Conservation (phyloP, 345 rosid genomes). For the Gossypium arboreum region DNA sequence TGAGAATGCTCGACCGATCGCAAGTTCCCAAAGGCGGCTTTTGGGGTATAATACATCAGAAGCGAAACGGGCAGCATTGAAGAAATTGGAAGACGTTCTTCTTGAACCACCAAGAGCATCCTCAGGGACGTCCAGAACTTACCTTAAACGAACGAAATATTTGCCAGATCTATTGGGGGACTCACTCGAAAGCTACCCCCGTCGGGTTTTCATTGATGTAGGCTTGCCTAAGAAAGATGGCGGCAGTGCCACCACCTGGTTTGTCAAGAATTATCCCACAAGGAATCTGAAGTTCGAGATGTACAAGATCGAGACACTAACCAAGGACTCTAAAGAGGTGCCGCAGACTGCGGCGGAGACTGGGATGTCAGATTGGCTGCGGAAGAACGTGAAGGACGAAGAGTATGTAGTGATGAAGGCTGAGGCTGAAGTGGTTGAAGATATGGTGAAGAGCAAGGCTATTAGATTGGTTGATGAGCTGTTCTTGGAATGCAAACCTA, state of each 20-base stretch:
- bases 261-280: conserved; percentile 59
- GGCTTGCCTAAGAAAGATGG: conserved; percentile 41
- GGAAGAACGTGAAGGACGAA: conserved; percentile 54
- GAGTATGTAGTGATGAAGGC: conserved; percentile 87
- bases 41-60: conserved; percentile 26
- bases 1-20: conserved; percentile 7
- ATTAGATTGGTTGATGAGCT: conserved; percentile 5
- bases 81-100: conserved; percentile 66
- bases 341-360: conserved; percentile 19
- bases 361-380: conserved; percentile 67
- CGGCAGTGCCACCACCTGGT: conserved; percentile 58
- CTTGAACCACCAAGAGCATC: conserved; percentile 76
- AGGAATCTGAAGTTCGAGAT: conserved; percentile 61
- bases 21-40: conserved; percentile 31
- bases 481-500: conserved; percentile 46
- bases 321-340: conserved; percentile 17
- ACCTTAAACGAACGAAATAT: conserved; percentile 52
- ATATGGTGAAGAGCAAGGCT: conserved; percentile 1
- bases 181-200: conserved; percentile 50
- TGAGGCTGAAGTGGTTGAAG: conserved; percentile 27
- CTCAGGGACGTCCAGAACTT: conserved; percentile 49
- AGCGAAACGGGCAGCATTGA: conserved; percentile 48
- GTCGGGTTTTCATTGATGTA: conserved; percentile 63
- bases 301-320: conserved; percentile 59
- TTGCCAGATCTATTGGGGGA: conserved; percentile 62